Conservation (phyloP, 495 filamentous ascomycete genomes). For the Trichoderma parareesei region DNA sequence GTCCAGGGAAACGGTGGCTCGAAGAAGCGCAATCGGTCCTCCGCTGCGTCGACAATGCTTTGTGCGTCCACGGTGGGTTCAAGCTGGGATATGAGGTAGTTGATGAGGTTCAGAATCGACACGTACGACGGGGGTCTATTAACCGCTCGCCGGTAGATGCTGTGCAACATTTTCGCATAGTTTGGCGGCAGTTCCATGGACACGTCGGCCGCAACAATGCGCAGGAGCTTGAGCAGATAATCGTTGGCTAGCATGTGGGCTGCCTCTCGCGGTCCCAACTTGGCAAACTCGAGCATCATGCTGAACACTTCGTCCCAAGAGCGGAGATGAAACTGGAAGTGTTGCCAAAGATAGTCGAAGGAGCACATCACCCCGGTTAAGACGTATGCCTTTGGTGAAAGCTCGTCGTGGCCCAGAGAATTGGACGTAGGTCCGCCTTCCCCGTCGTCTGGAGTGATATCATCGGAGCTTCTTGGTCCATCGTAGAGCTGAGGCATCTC, state of each 20-base stretch:
- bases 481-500: constrained; percentile 35
- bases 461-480: constrained; percentile 20
- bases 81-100: constrained; percentile 39
- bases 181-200: constrained; percentile 33
- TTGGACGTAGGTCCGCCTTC: neutral
- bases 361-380: constrained; percentile 29
- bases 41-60: constrained; percentile 32
- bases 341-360: constrained; percentile 47
- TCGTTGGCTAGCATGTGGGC: constrained; percentile 45
- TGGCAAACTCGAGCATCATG: constrained; percentile 52
- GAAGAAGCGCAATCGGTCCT: constrained; percentile 21
- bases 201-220: constrained; percentile 55
- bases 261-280: constrained; percentile 46
- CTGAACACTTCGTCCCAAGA: constrained; percentile 80
- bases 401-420: constrained; percentile 12
- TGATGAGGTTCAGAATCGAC: constrained; percentile 45
- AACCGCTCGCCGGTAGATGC: constrained; percentile 42
- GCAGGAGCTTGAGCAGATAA: constrained; percentile 49
- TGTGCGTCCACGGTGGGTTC: constrained; percentile 38
- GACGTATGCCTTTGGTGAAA: constrained; percentile 16
- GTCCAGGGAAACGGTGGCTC: constrained; percentile 30
- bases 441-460: constrained; percentile 23
- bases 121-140: constrained; percentile 45
- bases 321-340: constrained; percentile 47
- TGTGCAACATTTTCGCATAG: constrained; percentile 31